Evolutionary conservation across 2,329 filamentous ascomycete genomes (phyloP).

Genomic region (Botrytis deweyae): DNA sequence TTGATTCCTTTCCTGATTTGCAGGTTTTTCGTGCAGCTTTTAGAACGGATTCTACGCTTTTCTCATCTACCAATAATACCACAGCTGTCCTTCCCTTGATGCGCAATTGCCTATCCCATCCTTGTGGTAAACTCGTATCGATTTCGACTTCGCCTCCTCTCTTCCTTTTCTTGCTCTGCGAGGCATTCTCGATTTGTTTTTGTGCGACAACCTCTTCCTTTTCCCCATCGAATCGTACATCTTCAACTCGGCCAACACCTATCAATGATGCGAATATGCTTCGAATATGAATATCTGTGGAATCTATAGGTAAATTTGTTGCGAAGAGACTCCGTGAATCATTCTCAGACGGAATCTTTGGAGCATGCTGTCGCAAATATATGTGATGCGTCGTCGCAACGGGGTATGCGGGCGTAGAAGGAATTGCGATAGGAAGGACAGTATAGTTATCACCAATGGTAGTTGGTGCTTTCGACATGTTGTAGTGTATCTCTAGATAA

Average conservation of each 20-base stretch:
- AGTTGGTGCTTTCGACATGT: constrained; percentile 29
- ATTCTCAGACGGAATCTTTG: constrained; percentile 70
- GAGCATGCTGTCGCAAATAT: constrained; percentile 80
- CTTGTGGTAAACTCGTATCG: constrained; percentile 66
- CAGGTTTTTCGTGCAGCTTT: constrained; percentile 68
- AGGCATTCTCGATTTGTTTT: constrained; percentile 36
- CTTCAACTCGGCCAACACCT: constrained; percentile 75
- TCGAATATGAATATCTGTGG: constrained; percentile 74
- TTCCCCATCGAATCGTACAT: constrained; percentile 70
- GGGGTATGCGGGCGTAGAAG: constrained; percentile 57
- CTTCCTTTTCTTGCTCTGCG: constrained; percentile 52
- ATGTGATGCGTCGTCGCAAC: constrained; percentile 72
- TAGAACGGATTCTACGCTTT: constrained; percentile 72
- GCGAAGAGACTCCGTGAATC: constrained; percentile 81
- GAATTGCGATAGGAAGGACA: constrained; percentile 37
- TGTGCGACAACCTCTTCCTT: constrained; percentile 40
- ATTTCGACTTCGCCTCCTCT: constrained; percentile 51
- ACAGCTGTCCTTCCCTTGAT: constrained; percentile 76
- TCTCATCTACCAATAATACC: constrained; percentile 78
- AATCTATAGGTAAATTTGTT: constrained; percentile 85
- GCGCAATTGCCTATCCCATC: constrained; percentile 71
- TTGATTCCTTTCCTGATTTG: constrained; percentile 55
- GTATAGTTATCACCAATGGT: constrained; percentile 33
- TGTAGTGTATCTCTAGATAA: not conserved
- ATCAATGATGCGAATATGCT: constrained; percentile 73